Percentiles rank a stretch among this genome's conserved stretches.
These are phyloP conservation scores for Saitozyma podzolica DNA, from an alignment of 768 basidiomycete genomes.

Conservation along the genomic window DNA sequence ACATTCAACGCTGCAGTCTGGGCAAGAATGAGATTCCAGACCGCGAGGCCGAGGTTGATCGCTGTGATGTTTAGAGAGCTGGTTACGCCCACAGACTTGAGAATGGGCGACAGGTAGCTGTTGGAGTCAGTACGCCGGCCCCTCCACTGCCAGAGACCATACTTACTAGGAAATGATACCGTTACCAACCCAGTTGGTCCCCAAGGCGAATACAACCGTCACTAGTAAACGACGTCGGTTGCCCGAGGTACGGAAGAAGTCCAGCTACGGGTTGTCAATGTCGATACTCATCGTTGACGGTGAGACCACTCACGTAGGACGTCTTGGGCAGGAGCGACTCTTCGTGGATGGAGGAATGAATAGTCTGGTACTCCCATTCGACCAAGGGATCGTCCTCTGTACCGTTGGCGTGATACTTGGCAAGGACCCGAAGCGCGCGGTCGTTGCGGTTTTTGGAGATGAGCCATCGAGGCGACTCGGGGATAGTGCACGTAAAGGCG, in stretches of 20 bases:
- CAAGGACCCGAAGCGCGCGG: constrained; percentile 38
- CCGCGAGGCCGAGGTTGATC: constrained; percentile 43
- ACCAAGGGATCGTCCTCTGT: constrained; percentile 42
- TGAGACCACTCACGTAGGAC: constrained; percentile 27
- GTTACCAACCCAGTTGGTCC: constrained; percentile 29
- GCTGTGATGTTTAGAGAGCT: constrained; percentile 36
- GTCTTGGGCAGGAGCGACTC: constrained; percentile 20
- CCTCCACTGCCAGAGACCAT: constrained; percentile 3
- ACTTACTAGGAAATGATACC: constrained; percentile 38
- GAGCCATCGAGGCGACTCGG: constrained; percentile 40
- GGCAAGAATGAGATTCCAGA: constrained; percentile 25
- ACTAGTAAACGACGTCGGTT: constrained; percentile 29
- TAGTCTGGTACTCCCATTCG: constrained; percentile 57
- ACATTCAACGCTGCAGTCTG: constrained; percentile 21
- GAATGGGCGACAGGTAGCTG: constrained; percentile 39
- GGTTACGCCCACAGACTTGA: constrained; percentile 38
- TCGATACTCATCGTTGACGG: constrained; percentile 19
- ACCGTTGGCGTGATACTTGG: constrained; percentile 45
- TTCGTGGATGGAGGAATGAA: constrained; percentile 50
- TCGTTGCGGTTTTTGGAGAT: constrained; percentile 33
- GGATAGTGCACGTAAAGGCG: constrained; percentile 18
- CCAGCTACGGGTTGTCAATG: constrained; percentile 13
- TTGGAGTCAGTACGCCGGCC: not conserved
- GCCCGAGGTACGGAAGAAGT: constrained; percentile 25
- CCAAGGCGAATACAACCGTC: constrained; percentile 24